Base-by-base conservation (phyloP, 306 rosid species). In the Quercus gilva region DNA sequence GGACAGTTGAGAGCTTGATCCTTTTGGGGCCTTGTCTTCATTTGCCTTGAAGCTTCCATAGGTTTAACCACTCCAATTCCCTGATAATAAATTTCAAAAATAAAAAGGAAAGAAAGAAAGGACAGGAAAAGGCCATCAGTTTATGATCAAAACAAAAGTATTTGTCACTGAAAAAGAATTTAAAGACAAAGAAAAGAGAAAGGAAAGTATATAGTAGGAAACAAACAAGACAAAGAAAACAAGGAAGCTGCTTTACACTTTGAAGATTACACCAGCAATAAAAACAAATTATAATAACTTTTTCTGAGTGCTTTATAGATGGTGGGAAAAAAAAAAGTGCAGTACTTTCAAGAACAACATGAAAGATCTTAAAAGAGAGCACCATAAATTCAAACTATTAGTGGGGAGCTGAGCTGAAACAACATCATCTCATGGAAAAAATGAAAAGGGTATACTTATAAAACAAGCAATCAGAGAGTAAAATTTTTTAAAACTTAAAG, bases 1-100 rank as follows among this genome's bases (percentile, higher is more conserved):
- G 99, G 99, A 31, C 99, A 96, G 76, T 89, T 96, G 86, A 96
- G 76, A 69, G 91, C 91, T 89, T 91, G 96, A 84, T 95, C 97
- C 80, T 91, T 93, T 53, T 81, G 86, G 5, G 97, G 94, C 73
- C 92, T 91, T 80, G 94, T 81, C 58, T 82, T 95, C 84, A 94
- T 91, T 75, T 89, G 70, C 80, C 78, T 90, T 79, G 92, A 79
- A 76, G 83, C 94, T 73, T 92, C 97, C 95, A 86, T 86, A 64
- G 80, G 45, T 68, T 79, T 88, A 74, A 75, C 85, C 71, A 84
- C 86, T 87, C 90, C 88, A 81, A 84, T 74, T 29, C 84, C 87
- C 90, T 87, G 90, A 84, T 71, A 85, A 49, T 49, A 49, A 49
- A 10, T 81, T 35, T 45, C 25, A 11, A 68, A 71, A 58, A 29